Base-by-base conservation (phyloP, 176 grass and related monocot species). In the Musa itinerans region DNA sequence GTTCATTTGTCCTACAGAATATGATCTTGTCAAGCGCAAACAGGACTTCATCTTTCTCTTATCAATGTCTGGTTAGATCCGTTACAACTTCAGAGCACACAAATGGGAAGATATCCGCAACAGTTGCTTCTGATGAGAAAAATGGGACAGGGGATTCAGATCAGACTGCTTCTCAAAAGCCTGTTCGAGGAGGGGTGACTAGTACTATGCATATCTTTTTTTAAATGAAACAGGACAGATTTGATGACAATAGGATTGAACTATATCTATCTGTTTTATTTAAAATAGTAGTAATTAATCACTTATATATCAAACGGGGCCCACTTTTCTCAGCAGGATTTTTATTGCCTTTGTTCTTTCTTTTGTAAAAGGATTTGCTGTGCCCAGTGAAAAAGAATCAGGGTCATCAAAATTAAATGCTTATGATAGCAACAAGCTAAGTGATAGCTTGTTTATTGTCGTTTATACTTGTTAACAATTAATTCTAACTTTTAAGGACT, bases 101-200 rank as follows among this genome's bases (percentile, higher is more conserved):
- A 20, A 63, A 75, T 77, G 43, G 7, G 55, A 72, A 80, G 22
- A 57, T 69, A 76, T 75, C 65, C 49, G 52, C 22, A 29, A 53
- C 72, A 62, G 64, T 58, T 71, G 76, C 74, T 71, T 80, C 65
- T 52, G 52, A 65, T 57, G 58, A 87, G n/a, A 72, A 54, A 43
- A 83, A 87, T 74, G 73, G 76, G 24, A 48, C 73, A 5, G n/a
- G 59, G 9, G 70, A 69, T 66, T 87, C 85, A 58, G 76, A 63
- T 54, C 72, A 83, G 50, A 76, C 64, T 52, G 71, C 80, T 80
- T 69, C 64, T 5, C 82, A 87, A 63, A 91, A 85, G 74, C 49
- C 84, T 54, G 72, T 93, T 72, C 80, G 90, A 29, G 84, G 86
- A 86, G 90, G 86, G 86, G 88, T 93, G 52, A 89, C 67, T 69